Conservation (phyloP, 345 rosid genomes). For the Acer yangbiense region DNA sequence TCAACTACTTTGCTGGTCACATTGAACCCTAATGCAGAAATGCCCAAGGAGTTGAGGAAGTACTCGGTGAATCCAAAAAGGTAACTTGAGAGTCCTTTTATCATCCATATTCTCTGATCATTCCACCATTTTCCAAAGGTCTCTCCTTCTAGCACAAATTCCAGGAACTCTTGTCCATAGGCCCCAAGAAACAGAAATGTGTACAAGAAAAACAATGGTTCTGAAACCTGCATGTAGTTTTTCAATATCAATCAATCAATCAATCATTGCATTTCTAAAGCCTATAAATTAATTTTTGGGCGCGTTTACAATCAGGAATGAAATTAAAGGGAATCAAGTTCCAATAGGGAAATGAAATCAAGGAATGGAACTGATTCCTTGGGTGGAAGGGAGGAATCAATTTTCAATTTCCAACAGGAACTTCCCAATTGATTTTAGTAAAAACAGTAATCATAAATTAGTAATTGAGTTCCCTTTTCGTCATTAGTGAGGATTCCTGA, state of each 20-base stretch:
- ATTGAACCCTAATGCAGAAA: slow-evolving; percentile 49
- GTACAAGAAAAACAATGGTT: slow-evolving; percentile 67
- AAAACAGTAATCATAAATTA: too few species aligned
- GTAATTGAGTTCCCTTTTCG: too few species aligned
- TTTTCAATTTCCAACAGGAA: too few species aligned
- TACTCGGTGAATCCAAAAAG: slow-evolving; percentile 46
- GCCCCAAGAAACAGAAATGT: slow-evolving; percentile 61
- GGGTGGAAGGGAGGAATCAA: too few species aligned
- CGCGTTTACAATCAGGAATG: too few species aligned
- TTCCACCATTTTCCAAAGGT: slow-evolving; percentile 72
- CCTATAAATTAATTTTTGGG: too few species aligned
- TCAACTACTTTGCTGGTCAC: slow-evolving; percentile 60
- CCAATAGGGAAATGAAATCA: too few species aligned
- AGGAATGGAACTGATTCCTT: too few species aligned
- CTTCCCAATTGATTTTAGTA: too few species aligned
- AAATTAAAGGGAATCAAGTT: too few species aligned
- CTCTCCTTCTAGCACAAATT: slow-evolving; percentile 45
- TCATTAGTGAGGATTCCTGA: too few species aligned
- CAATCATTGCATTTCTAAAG: too few species aligned
- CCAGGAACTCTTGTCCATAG: slow-evolving; percentile 49
- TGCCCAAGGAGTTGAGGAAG: slow-evolving; percentile 44
- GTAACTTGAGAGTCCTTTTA: slow-evolving; percentile 50
- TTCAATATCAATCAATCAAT: neutral
- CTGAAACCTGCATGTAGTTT: slow-evolving; percentile 41
- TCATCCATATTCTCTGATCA: slow-evolving; percentile 61